A percentile compares a stretch with the other conserved stretches of the same genome.
phyloP scores from a whole-genome alignment of 208 protist genomes.

The Borovskyia barvae region DNA sequence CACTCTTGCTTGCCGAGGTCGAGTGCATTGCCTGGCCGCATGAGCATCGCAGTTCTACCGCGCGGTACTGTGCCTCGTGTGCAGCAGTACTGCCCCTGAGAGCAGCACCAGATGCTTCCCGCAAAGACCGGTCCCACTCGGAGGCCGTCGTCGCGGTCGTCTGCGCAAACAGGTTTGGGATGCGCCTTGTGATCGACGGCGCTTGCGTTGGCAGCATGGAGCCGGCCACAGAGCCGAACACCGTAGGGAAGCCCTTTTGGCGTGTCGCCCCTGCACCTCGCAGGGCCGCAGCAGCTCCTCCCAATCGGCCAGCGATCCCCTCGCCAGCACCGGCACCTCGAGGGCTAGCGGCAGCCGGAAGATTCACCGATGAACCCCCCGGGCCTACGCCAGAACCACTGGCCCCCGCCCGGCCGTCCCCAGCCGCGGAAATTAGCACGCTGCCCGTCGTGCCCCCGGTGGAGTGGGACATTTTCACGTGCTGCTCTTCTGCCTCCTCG shows the following conservation, averaged over 20 bases:
- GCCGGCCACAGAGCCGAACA: background rate
- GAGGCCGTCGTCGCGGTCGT: slow-evolving; percentile 7
- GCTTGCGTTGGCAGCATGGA: slow-evolving; percentile 26
- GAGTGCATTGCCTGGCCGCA: slow-evolving; percentile 73
- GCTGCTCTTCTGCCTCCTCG: slow-evolving; percentile 2
- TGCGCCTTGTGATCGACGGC: slow-evolving; percentile 27
- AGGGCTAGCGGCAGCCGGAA: too few relatives aligned
- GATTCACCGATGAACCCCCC: background rate
- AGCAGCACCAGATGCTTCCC: slow-evolving; percentile 2
- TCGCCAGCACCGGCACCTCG: background rate
- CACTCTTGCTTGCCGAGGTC: slow-evolving; percentile 25
- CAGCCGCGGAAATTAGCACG: background rate
- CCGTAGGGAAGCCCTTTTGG: slow-evolving; percentile 6
- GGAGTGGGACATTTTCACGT: too few relatives aligned
- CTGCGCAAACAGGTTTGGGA: slow-evolving; percentile 22
- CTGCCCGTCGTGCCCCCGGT: background rate
- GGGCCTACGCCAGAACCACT: background rate
- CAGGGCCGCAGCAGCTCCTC: background rate
- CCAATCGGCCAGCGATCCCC: background rate
- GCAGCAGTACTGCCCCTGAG: background rate
- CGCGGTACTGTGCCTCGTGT: slow-evolving; percentile 6
- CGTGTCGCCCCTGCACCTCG: background rate
- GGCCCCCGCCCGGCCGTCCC: background rate
- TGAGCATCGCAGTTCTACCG: slow-evolving; percentile 69
- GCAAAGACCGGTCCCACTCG: slow-evolving; percentile 5